phyloP scores from a whole-genome alignment of 2,329 filamentous ascomycete species.

The Ceratocystiopsis minuta region DNA sequence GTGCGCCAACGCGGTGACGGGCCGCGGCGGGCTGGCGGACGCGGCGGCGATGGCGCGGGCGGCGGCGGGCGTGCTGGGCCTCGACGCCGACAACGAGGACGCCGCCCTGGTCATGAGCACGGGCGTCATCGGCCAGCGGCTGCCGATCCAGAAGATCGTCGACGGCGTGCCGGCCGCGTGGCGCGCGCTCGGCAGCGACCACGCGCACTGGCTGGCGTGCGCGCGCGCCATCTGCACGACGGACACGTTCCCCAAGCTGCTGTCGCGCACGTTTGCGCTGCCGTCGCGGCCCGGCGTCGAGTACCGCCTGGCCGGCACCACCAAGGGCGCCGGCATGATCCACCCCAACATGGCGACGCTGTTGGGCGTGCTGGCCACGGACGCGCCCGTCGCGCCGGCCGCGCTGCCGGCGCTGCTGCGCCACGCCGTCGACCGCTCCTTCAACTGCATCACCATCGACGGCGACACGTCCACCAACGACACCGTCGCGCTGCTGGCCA shows the following conservation, averaged over 20 bases:
- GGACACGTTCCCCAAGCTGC: conserved; percentile 92
- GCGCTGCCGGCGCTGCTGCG: conserved; percentile 54
- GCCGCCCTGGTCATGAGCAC: conserved; percentile 80
- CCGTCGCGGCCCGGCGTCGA: conserved; percentile 52
- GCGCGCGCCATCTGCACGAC: conserved; percentile 94
- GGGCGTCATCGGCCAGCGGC: conserved; percentile 84
- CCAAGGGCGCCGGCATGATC: conserved; percentile 98
- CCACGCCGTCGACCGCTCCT: conserved; percentile 62
- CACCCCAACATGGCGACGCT: conserved; percentile 98
- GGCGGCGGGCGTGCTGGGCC: conserved; percentile 46
- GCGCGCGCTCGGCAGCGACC: conserved; percentile 50
- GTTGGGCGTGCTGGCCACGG: conserved; percentile 79
- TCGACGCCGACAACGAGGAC: not conserved
- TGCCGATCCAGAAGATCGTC: conserved; percentile 84
- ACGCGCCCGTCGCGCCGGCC: conserved; percentile 56
- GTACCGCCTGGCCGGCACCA: conserved; percentile 84
- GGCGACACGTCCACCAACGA: conserved; percentile 97
- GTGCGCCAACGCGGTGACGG: conserved; percentile 93
- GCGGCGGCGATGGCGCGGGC: conserved; percentile 65
- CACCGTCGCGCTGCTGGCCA: conserved; percentile 85
- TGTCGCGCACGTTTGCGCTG: conserved; percentile 67
- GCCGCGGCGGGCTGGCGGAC: conserved; percentile 75
- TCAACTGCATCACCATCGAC: conserved; percentile 94
- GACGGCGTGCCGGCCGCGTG: conserved; percentile 63
- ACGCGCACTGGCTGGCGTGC: conserved; percentile 72